Evolutionary conservation across 148 eudicot genomes (phyloP).

Genomic region (Polygonum maritimum): DNA sequence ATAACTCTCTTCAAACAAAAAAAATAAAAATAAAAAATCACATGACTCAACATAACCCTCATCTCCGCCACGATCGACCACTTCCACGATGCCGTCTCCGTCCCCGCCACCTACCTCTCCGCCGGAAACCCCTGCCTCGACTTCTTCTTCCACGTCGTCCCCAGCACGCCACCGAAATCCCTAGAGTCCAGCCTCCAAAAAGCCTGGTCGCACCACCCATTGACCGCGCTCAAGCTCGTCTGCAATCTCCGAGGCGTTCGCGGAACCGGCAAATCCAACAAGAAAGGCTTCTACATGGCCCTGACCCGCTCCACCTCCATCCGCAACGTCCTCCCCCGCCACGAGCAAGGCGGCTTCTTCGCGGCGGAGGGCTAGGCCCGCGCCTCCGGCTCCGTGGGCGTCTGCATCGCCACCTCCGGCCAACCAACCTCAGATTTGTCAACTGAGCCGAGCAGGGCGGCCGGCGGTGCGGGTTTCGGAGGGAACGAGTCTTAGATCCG

Average conservation of each 20-base stretch:
- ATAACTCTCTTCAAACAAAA: no score
- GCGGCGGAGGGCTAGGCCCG: slow-evolving; percentile 96
- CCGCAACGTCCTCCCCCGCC: slow-evolving; percentile 70
- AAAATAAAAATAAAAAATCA: no score
- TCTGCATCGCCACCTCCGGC: slow-evolving; percentile 91
- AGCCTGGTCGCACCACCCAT: slow-evolving; percentile 16
- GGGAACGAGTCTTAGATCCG: no score
- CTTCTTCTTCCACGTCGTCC: slow-evolving; percentile 23
- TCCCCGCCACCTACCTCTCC: slow-evolving; percentile 9
- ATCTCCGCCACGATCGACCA: slow-evolving; percentile 2
- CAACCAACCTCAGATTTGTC: slow-evolving; percentile 75
- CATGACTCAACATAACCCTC: no score
- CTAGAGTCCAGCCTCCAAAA: neutral
- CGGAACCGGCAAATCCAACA: slow-evolving; percentile 22
- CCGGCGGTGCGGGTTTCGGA: no score
- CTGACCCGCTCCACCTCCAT: slow-evolving; percentile 57
- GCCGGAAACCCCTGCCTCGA: slow-evolving; percentile 20
- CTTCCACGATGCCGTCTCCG: neutral
- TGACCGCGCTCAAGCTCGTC: slow-evolving; percentile 20
- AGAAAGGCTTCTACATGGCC: slow-evolving; percentile 18
- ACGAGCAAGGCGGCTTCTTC: slow-evolving; percentile 89
- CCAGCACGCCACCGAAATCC: slow-evolving; percentile 7
- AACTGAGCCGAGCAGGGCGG: no score
- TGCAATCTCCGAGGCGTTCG: slow-evolving; percentile 25
- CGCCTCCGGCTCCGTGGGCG: slow-evolving; percentile 66